Base-by-base conservation (phyloP, 2,329 filamentous ascomycete genomes). In the Beauveria sp. region DNA sequence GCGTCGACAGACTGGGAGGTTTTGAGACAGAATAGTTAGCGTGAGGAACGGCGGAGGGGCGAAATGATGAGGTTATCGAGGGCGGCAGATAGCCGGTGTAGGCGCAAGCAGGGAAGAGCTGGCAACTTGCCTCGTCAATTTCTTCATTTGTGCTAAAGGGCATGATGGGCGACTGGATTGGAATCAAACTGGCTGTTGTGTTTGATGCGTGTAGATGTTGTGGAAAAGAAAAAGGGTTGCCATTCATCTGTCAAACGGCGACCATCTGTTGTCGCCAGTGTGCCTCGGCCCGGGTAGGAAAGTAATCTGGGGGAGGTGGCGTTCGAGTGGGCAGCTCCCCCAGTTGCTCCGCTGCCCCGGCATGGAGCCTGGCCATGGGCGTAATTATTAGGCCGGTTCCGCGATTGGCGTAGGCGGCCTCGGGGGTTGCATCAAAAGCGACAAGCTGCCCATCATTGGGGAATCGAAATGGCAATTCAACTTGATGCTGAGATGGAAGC, bases 121-220 rank as follows among this genome's bases (percentile, higher is more conserved):
- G 40, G 22, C 12, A 56, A 56, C 59, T 52, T 61, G 40, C 59
- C 52, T 61, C 40, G 59, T 61, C 52, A 45, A 61, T 57, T 38
- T 61, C 52, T 22, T 26, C 20, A 28, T 43, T 18, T 28, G 59
- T 56, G 59, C 46, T 61, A 46, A 51, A 61, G 20, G 45, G 26
- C 56, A 55, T 64, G 75, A 64, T 75, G 75, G 50, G 26, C 12
- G 22, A n/a, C 14, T 16, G 14, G 34, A 38, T 38, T 38, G 34
- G 5, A 38, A 16, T 38, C 34, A 40, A 49, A 38, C 12, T 38
- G 9, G 4, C 18, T n/a, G n/a, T 40, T 10, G 22, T 55, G 18
- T 24, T 40, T 30, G 28, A 26, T 34, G 5, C 2, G 54, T 56
- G 45, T 49, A 26, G 28, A 49, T 49, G 43, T 46, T 8, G 20